Evolutionary conservation across 768 basidiomycete species (phyloP).

Genomic region (Suillus discolor): DNA sequence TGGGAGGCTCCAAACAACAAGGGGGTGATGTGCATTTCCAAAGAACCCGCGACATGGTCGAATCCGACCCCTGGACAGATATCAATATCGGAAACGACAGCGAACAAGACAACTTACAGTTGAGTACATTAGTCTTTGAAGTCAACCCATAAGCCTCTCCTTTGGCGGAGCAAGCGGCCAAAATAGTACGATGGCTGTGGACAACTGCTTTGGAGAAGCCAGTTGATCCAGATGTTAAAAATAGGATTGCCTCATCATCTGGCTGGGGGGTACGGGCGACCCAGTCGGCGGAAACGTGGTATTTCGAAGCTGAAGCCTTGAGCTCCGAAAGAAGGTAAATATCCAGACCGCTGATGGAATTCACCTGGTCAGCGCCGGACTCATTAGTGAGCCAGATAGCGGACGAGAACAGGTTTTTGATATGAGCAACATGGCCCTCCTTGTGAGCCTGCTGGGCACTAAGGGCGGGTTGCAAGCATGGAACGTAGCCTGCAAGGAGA

Average conservation of each 20-base stretch:
- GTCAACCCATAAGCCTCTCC: conserved; percentile 33
- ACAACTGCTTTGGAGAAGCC: conserved; percentile 38
- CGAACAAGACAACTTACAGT: conserved; percentile 27
- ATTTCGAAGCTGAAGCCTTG: conserved; percentile 4
- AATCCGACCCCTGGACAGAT: conserved; percentile 37
- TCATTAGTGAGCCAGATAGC: conserved; percentile 13
- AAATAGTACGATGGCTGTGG: conserved; percentile 34
- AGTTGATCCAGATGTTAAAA: conserved; percentile 36
- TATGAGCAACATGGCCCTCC: conserved; percentile 13
- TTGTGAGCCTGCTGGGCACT: conserved; percentile 14
- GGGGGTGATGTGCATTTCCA: conserved; percentile 40
- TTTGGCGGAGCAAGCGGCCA: conserved; percentile 36
- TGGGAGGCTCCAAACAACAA: conserved; percentile 18
- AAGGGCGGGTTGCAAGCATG: conserved; percentile 12
- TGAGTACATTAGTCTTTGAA: conserved; percentile 33
- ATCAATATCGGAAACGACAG: neutral
- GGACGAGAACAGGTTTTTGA: conserved; percentile 12
- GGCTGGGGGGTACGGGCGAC: conserved; percentile 8
- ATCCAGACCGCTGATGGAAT: conserved; percentile 8
- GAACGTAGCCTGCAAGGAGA: conserved; percentile 12
- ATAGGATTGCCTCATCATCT: conserved; percentile 10
- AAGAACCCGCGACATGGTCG: conserved; percentile 44
- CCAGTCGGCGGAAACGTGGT: conserved; percentile 6
- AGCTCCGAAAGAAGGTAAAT: conserved; percentile 11
- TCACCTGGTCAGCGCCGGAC: conserved; percentile 9